A percentile compares a stretch with the other conserved stretches of the same genome.
These are phyloP conservation scores for Naganishia vaughanmartiniae DNA, from an alignment of 768 basidiomycete genomes.

Conservation along the genomic window DNA sequence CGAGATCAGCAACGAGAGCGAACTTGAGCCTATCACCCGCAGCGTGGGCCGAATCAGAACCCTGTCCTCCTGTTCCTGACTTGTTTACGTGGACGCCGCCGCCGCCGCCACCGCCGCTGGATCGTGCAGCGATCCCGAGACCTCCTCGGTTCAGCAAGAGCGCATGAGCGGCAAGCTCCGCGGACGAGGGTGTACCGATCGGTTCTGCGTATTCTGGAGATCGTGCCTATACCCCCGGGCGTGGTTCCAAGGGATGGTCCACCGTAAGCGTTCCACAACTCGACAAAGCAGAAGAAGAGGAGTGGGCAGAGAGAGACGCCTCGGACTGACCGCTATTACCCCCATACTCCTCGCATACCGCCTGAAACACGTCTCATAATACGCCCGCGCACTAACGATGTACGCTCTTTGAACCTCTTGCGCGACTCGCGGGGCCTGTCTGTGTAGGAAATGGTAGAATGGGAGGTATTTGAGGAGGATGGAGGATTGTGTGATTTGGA, in stretches of 20 bases:
- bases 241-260: not conserved
- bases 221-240: constrained; percentile 57
- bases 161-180: constrained; percentile 46
- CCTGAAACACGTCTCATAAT: constrained; percentile 93
- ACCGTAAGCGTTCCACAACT: not conserved
- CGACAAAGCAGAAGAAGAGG: not conserved
- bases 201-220: constrained; percentile 68
- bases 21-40: constrained; percentile 60
- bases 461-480: constrained; percentile 77
- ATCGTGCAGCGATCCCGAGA: not conserved
- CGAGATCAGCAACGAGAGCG: constrained; percentile 73
- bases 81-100: no score
- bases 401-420: constrained; percentile 86
- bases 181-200: constrained; percentile 58
- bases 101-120: constrained; percentile 33
- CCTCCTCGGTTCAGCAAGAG: constrained; percentile 9
- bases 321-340: constrained; percentile 56
- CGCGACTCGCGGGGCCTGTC: constrained; percentile 76
- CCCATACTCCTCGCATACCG: constrained; percentile 79
- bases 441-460: constrained; percentile 78
- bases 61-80: constrained; percentile 53
- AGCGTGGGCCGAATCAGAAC: constrained; percentile 22
- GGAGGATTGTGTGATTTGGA: constrained; percentile 86
- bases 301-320: no score
- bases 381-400: constrained; percentile 73